These are phyloP conservation scores for Apiotrichum domesticum DNA, from an alignment of 1,284 basidiomycete species.

Conservation along the genomic window DNA sequence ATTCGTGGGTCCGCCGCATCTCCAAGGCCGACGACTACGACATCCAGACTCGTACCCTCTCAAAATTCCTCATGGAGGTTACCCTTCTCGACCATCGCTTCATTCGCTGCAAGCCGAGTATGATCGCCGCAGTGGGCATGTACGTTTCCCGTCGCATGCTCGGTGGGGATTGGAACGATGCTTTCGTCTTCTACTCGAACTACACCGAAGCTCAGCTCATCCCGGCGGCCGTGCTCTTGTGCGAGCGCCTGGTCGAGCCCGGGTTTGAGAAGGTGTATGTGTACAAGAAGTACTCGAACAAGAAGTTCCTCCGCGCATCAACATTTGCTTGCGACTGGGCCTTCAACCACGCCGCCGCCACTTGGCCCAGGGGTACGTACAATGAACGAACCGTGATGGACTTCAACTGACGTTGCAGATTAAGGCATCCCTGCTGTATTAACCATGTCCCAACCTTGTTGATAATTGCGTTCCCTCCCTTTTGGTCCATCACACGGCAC, in stretches of 20 bases:
- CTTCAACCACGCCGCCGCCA: slow-evolving; percentile 25
- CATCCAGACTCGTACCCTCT: slow-evolving; percentile 91
- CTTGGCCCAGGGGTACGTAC: slow-evolving; percentile 10
- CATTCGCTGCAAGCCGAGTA: slow-evolving; percentile 84
- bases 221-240: slow-evolving; percentile 72
- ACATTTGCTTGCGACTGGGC: slow-evolving; percentile 54
- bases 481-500: too few relatives aligned
- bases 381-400: background rate
- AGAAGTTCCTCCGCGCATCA: slow-evolving; percentile 84
- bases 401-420: too few relatives aligned
- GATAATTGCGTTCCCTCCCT: background rate
- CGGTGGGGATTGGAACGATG: slow-evolving; percentile 83
- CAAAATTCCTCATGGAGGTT: slow-evolving; percentile 97
- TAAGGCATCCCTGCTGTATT: too few relatives aligned
- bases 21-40: slow-evolving; percentile 99
- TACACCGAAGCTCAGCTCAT: slow-evolving; percentile 85
- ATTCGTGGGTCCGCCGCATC: slow-evolving; percentile 98
- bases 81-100: slow-evolving; percentile 91
- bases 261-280: slow-evolving; percentile 81
- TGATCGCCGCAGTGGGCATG: slow-evolving; percentile 97
- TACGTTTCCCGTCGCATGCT: slow-evolving; percentile 88
- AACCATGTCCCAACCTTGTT: background rate
- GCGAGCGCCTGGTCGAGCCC: slow-evolving; percentile 75
- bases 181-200: slow-evolving; percentile 89
- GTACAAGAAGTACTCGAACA: slow-evolving; percentile 94